Conservation (phyloP, 441 rosid species). For the Populus trichocarpa region DNA sequence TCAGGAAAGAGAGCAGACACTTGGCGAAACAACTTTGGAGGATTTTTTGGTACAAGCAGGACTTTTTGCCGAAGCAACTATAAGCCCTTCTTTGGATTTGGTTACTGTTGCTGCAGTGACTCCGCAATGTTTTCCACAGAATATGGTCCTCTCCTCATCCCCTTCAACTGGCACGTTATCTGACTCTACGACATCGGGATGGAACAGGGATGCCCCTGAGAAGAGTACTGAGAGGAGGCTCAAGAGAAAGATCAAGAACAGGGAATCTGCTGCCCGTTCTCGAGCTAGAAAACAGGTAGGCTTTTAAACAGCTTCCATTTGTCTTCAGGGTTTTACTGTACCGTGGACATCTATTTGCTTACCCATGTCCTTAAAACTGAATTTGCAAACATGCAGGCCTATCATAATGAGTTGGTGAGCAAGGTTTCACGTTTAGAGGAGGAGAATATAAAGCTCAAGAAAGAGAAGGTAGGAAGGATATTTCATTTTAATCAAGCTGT, state of each 20-base stretch:
- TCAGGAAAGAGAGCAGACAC: slow-evolving; percentile 60
- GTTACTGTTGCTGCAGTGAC: slow-evolving; percentile 34
- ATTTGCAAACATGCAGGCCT: slow-evolving; percentile 51
- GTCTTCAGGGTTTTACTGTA: slow-evolving; percentile 1
- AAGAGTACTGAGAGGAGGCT: slow-evolving; percentile 81
- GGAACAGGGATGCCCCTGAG: slow-evolving; percentile 66
- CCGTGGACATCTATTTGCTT: background rate
- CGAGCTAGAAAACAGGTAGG: slow-evolving; percentile 90
- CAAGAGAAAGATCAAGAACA: slow-evolving; percentile 88
- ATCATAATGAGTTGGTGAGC: slow-evolving; percentile 79
- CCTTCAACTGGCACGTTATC: slow-evolving; percentile 59
- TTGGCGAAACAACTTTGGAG: slow-evolving; percentile 82
- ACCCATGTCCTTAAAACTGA: background rate
- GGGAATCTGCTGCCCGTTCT: slow-evolving; percentile 99
- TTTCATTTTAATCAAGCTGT: background rate
- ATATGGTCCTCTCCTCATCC: slow-evolving; percentile 41
- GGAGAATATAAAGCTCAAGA: slow-evolving; percentile 72
- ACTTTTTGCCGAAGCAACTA: slow-evolving; percentile 57
- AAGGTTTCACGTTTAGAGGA: slow-evolving; percentile 37
- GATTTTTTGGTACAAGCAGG: slow-evolving; percentile 70
- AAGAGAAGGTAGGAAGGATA: slow-evolving; percentile 51
- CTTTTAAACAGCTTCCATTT: background rate
- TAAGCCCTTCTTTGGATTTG: slow-evolving; percentile 36
- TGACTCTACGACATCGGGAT: slow-evolving; percentile 56
- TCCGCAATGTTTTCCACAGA: slow-evolving; percentile 41